Base-by-base conservation (phyloP, 345 rosid species). In the Psidium guajava region DNA sequence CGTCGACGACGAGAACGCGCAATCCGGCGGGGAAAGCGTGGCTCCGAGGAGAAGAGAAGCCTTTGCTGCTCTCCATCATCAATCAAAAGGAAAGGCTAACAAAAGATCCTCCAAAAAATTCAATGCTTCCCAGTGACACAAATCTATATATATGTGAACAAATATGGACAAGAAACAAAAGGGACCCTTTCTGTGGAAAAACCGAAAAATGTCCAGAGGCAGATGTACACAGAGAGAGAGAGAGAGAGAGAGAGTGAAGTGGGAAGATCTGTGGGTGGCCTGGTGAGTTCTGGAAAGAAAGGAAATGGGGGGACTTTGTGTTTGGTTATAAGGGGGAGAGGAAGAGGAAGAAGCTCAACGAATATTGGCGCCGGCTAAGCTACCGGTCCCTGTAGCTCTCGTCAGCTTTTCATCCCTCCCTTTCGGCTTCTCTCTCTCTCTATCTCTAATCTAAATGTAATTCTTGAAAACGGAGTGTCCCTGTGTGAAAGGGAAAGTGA, bases 1-100 rank as follows among this genome's bases (percentile, higher is more conserved):
- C 99, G 69, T 97, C 98, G 25, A 97, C 99, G 3, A 97, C 98
- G 27, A 97, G 99, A 86, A 97, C 99, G 24, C 99, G 93, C 54
- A 97, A 95, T 73, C 98, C 98, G 83, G 93, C 93, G 36, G 99
- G 98, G 59, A 94, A 94, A 14, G 90, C 86, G 51, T 92, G 93
- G 73, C 58, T 88, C 84, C 92, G 89, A 49, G 94, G 93, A 52
- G 95, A 93, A 84, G 94, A 90, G 93, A 94, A 94, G 85, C 97
- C 93, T 91, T 90, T 89, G 85, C 95, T 96, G 89, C 89, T 89
- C 94, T 90, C 74, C 83, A 32, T n/a, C 52, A 61, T 75, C 44
- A 82, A 52, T 59, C 21, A n/a, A n/a, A 40, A 73, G 84, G 4
- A 5, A 49, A 53, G 44, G 27, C 58, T 28, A 36, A 56, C 50